Evolutionary conservation across 2,329 filamentous ascomycete genomes (phyloP).

Genomic region (Talaromyces sp.): DNA sequence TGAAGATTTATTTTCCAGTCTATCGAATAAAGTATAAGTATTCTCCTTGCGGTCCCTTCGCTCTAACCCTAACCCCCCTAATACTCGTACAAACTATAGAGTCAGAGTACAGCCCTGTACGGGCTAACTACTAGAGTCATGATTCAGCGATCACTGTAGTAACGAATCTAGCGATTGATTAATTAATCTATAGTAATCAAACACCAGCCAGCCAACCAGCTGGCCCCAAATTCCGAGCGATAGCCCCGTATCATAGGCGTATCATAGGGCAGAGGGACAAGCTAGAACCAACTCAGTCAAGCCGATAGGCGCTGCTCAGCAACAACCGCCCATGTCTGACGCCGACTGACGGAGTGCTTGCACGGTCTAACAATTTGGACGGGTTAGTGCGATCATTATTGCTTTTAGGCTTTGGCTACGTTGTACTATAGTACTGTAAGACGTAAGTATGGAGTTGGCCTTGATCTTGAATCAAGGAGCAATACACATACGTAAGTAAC

Average conservation of each 20-base stretch:
- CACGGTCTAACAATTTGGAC: not conserved
- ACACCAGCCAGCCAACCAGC: slow-evolving; percentile 4
- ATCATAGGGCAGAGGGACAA: not conserved
- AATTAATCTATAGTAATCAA: slow-evolving; percentile 3
- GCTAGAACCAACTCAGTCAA: slow-evolving; percentile 10
- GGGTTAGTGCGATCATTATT: not conserved
- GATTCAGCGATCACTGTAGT: slow-evolving; percentile 1
- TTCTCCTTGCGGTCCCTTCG: slow-evolving; percentile 1
- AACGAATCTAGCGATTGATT: slow-evolving; percentile 4
- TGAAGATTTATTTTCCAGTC: too few relatives aligned
- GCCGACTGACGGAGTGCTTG: not conserved
- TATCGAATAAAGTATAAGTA: not conserved
- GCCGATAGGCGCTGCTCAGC: slow-evolving; percentile 9
- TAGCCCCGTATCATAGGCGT: not conserved
- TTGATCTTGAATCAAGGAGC: slow-evolving; percentile 10
- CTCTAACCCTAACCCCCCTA: not conserved
- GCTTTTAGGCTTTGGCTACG: not conserved
- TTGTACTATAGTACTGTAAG: not conserved
- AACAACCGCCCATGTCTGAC: not conserved
- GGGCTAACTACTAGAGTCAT: too few relatives aligned
- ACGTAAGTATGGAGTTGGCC: not conserved
- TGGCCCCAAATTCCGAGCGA: not conserved
- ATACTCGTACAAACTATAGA: not conserved
- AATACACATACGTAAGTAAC: not conserved
- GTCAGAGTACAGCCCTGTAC: slow-evolving; percentile 2